Evolutionary conservation across 495 filamentous ascomycete genomes (phyloP), one percentile per base, ranked within the genome.

Genomic region (Xylaria cubensis): DNA sequence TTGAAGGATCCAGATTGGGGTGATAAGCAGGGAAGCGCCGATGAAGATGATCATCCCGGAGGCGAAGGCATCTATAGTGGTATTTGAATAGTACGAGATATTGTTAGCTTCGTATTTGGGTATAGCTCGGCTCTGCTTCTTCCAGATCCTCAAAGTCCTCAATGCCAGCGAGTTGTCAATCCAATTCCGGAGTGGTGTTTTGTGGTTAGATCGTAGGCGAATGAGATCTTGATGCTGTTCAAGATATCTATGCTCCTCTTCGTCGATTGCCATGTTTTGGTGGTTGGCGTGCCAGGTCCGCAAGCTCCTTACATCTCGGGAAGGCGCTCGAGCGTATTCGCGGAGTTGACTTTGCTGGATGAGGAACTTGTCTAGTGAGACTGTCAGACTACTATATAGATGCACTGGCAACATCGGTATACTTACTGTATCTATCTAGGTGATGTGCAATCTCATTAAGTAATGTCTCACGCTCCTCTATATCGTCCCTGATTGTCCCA

Each of bases 61-160:
- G 56, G 56, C 56, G 56, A 59, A 59, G 15, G 56, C 15, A 9
- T 59, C 15, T 15, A 59, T 36, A 4, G 29, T 36, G 8, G 56
- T 59, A n/a, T 59, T 36, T 19, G 56, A 59, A 59, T 59, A 59
- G 56, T 59, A 59, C 15, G 56, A 59, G 5, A 59, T 6, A 36
- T 59, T 59, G 56, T 3, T 59, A 29, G 56, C 56, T 59, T 59
- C 56, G 17, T 59, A 59, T 0, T 36, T 17, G 15, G 56, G 56
- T 19, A 36, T 7, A 36, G 15, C 15, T 19, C 56, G 56, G 56
- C 56, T 59, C 15, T 59, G 17, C 29, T 59, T 59, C 56, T 59
- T 32, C 56, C 56, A 59, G 26, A 59, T 59, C 1, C 29, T 59
- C 17, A 59, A 36, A 8, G 56, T 59, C 10, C 56, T 32, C 3